Conservation (phyloP, 805 yeast genomes). For the Candida awuae region DNA sequence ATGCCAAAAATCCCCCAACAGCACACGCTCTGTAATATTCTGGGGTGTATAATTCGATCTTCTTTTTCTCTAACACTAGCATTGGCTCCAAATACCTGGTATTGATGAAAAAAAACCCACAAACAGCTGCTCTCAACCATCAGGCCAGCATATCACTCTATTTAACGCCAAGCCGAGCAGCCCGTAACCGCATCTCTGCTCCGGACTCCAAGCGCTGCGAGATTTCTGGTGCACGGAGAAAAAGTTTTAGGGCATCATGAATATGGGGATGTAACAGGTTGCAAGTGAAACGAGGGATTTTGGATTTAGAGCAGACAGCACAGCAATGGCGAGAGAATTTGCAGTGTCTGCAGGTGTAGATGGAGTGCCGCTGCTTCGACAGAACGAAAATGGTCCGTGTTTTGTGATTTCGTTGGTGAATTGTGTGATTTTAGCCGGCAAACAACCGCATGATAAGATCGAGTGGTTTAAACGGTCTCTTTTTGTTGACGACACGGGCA, state of each 20-base stretch:
- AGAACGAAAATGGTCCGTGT: conserved; percentile 82
- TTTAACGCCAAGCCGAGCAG: too few relatives aligned
- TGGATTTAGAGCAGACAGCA: too few relatives aligned
- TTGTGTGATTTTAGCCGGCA: conserved; percentile 35
- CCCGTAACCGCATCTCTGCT: too few relatives aligned
- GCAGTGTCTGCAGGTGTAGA: background rate
- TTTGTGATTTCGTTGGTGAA: conserved; percentile 75
- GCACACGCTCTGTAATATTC: conserved; percentile 71
- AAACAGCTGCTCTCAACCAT: too few relatives aligned
- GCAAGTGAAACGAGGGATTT: too few relatives aligned
- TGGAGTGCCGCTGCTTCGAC: conserved; percentile 44
- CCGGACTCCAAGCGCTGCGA: too few relatives aligned
- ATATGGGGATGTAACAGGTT: too few relatives aligned
- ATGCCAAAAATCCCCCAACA: conserved; percentile 73
- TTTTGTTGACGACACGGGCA: background rate
- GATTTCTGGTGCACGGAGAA: too few relatives aligned
- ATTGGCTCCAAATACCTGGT: too few relatives aligned
- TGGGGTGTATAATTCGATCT: conserved; percentile 46
- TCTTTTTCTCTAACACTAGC: conserved; percentile 12
- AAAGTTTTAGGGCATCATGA: too few relatives aligned
- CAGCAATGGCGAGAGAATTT: background rate
- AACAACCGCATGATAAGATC: background rate
- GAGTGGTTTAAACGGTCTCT: background rate
- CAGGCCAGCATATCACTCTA: too few relatives aligned
- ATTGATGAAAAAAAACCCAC: too few relatives aligned